Evolutionary conservation across 805 yeast species (phyloP), one percentile per base, ranked within the genome.

Genomic region (Zygotorulaspora danielsina): DNA sequence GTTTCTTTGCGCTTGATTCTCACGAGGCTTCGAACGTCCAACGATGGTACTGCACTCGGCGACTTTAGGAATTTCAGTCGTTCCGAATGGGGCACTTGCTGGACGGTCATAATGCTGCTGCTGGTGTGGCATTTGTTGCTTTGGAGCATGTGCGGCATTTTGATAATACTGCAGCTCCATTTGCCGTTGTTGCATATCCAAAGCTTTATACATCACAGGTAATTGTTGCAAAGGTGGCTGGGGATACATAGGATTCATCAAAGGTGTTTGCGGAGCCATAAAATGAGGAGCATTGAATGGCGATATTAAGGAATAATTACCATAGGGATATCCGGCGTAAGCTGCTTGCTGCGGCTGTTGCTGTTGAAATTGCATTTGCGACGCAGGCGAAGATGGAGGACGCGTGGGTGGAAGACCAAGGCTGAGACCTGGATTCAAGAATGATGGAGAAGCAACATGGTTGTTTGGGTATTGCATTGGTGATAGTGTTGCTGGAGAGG

Each of bases 161-260:
- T 19, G 34, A 4, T 19, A 25, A 3, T 22, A 33, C 7, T 31
- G 39, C 16, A 35, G 44, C 15, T 40, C 36, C 19, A 27, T 38
- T 20, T 40, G 39, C 21, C 36, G 39, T 24, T 41, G 44, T 24
- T 36, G 44, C 15, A 41, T 41, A 32, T 41, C 44, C 32, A 41
- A 22, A 12, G 44, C 44, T 26, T 36, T 32, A 32, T 36, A 42
- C 49, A 49, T 40, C 18, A 39, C 12, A 3, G 49, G 48, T 39
- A 46, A 20, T 13, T 46, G 50, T 6, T 45, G 38, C 13, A 44
- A 27, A 11, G 53, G 50, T 6, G 42, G 41, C 27, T 41, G 45
- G 4, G 48, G 48, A 19, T 45, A 46, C 37, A 44, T 31, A 9
- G 45, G 48, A 28, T 39, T 41, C 34, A 43, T 34, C 34, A 47